Base-by-base conservation (phyloP, 2,329 filamentous ascomycete species). In the Cladobotryum protrusum region DNA sequence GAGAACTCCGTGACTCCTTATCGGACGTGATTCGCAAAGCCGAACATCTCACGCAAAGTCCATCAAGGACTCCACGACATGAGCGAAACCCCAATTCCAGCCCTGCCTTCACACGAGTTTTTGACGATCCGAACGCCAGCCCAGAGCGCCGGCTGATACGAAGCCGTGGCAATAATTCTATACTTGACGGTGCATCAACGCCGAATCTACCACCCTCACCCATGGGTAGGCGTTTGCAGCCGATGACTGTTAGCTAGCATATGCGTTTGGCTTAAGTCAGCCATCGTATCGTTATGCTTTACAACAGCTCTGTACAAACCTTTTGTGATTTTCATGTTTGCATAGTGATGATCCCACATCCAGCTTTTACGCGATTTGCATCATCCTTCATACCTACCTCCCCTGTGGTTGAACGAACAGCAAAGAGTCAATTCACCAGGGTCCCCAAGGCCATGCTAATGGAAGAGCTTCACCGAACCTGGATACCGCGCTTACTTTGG, bases 21-120 rank as follows among this genome's bases (percentile, higher is more conserved):
- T 81, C 81, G 0, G 81, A 85, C 48, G 64, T 80, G 5, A 72
- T 86, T 43, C 78, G 82, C 43, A 74, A 73, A 46, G 78, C 75
- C 36, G 82, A 86, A 57, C 73, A 79, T 24, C 71, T 80, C 45
- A 77, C 77, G 0, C 73, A 76, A 53, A 83, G 77, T 58, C 80
- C 81, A 2, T 72, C 70, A 8, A 66, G 71, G 24, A 81, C 77
- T 1, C 74, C 76, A 3, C 71, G 75, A 42, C 62, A 70, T 37
- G 67, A 69, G 40, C 67, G 70, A 8, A 66, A 68, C 19, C 63
- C 68, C 34, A 78, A 82, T 46, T 81, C 78, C 3, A 85, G 81
- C 58, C 82, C 82, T n/a, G 82, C 82, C 1, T 86, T 86, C 54
- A 85, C 81, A 3, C 71, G 79, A 19, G 80, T 86, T 35, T 86